Base-by-base conservation (phyloP, 2,329 filamentous ascomycete species). In the Torrubiella hemipterigena region DNA sequence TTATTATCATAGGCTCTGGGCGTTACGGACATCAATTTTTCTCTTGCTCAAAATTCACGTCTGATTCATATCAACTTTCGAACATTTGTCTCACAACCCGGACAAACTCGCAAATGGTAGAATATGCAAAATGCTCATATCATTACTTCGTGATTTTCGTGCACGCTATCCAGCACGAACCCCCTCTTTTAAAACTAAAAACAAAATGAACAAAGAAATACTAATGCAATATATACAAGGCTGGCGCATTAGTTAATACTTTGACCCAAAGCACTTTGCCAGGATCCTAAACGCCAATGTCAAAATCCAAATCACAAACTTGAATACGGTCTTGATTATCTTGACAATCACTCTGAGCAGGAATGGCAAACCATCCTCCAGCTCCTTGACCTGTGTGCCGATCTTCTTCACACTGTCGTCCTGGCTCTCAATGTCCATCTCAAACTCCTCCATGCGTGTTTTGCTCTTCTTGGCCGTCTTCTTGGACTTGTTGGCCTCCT, bases 401-500 rank as follows among this genome's bases (percentile, higher is more conserved):
- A 31, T 30, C 38, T 52, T 59, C 21, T 46, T 46, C 16, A 52
- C 36, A 39, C 57, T 65, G 39, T 62, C 67, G 32, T 59, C 56
- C 50, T 78, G 74, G 46, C 73, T 78, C 52, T 77, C 74, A 5
- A 79, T 49, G 41, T 79, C 74, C 22, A 77, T 54, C 48, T 58
- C 74, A 35, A 77, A 68, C 42, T 68, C 63, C 41, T 76, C 68
- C 46, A 70, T 61, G 40, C 59, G 62, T 21, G 49, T 49, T 33
- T 51, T 49, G 42, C 51, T 54, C 43, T 45, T 49, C 27, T 34
- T 35, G 38, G 44, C 46, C 36, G 48, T 47, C 20, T 50, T 35
- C 39, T 37, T 39, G 12, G 27, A 20, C 27, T 44, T 40, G 34
- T 41, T 39, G 35, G 32, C 34, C 25, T 37, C 34, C 42, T 18